Base-by-base conservation (phyloP, 768 basidiomycete genomes). In the Lactifluus volemus region DNA sequence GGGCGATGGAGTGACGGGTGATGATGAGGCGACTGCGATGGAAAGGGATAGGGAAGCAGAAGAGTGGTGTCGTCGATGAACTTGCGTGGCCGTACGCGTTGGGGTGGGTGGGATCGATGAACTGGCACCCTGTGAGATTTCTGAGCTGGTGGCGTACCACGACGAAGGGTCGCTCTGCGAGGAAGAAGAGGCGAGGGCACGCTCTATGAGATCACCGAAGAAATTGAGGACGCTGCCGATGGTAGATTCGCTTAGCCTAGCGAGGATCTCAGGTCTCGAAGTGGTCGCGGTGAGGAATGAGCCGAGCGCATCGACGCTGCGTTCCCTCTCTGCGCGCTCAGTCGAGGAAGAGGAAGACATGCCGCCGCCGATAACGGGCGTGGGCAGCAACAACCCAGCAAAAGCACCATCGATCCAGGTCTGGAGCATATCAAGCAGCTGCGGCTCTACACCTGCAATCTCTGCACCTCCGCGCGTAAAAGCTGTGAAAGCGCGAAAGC, bases 401-500 rank as follows among this genome's bases (percentile, higher is more conserved):
- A 87, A 88, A 9, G 84, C 85, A 15, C 79, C 79, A 52, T 80
- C 75, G 38, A 88, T 84, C 87, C 88, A 92, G 8, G 75, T 69
- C 64, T 81, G 80, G 47, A 89, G 73, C 51, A 85, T 70, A 44
- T 76, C 72, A 29, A 89, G 72, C 38, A 89, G 68, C 41, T 75
- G 73, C 8, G 74, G 69, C 70, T 90, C 89, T 65, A 88, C 79
- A 19, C 88, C 88, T 39, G 82, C 72, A 32, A 84, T 78, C 49
- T 87, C 83, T 2, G 73, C 67, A 6, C 86, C 87, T 44, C 75
- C 79, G 61, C 76, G 79, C 39, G 85, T 85, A 54, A 92, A 75
- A 3, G 85, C 81, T 4, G 79, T 73, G 1, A 90, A 74, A 2
- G 88, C 87, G 63, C 83, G 85, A 67, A 85, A 82, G 19, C 85